phyloP scores from a whole-genome alignment of 495 filamentous ascomycete genomes.

The Penicillium macrosclerotiorum region DNA sequence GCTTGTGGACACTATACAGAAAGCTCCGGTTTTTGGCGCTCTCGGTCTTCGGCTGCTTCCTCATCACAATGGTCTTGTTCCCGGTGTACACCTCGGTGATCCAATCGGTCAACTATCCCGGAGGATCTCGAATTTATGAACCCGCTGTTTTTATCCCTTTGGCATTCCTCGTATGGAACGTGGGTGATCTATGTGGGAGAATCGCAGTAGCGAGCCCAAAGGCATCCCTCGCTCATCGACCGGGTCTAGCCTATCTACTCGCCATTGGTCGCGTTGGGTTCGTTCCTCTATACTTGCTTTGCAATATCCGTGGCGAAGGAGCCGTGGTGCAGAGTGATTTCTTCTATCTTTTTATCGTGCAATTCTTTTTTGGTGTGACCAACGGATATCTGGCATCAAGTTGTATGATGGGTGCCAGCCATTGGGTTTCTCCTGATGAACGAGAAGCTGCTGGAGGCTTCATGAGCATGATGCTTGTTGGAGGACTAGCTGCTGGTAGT shows the following conservation, averaged over 20 bases:
- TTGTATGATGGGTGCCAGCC: conserved; percentile 86
- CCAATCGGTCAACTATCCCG: conserved; percentile 57
- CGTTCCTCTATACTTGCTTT: conserved; percentile 84
- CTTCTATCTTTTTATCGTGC: conserved; percentile 84
- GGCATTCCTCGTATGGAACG: conserved; percentile 91
- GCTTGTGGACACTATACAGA: conserved; percentile 62
- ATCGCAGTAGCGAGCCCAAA: conserved; percentile 63
- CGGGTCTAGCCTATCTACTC: conserved; percentile 60
- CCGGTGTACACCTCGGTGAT: conserved; percentile 88
- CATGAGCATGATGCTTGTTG: conserved; percentile 87
- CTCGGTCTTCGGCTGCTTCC: conserved; percentile 75
- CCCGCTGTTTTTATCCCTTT: conserved; percentile 82
- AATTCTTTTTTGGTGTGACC: conserved; percentile 76
- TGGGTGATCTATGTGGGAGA: conserved; percentile 78
- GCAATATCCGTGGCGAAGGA: conserved; percentile 70
- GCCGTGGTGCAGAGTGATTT: conserved; percentile 74
- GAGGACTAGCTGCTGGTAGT: conserved; percentile 79
- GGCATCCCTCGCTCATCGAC: conserved; percentile 59
- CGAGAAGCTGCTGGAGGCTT: conserved; percentile 88
- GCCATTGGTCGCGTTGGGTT: conserved; percentile 63
- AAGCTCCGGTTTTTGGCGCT: conserved; percentile 72
- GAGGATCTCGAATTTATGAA: conserved; percentile 60
- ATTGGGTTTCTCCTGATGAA: conserved; percentile 76
- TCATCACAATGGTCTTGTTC: conserved; percentile 81
- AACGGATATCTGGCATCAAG: conserved; percentile 83